Evolutionary conservation across 2,329 filamentous ascomycete species (phyloP).

Genomic region (Xylariomycetidae sp.): DNA sequence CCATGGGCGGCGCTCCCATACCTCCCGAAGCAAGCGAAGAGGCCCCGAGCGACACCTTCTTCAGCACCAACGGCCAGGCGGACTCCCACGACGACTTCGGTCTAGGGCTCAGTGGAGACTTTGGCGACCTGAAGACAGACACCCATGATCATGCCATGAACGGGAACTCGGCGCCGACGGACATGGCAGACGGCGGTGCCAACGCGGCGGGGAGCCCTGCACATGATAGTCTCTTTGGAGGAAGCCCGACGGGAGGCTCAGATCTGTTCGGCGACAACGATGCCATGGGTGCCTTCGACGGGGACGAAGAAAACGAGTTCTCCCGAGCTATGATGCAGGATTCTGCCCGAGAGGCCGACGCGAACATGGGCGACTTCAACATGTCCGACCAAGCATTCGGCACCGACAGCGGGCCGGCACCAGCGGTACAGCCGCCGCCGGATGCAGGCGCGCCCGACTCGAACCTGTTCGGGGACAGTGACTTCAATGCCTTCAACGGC

Average conservation of each 20-base stretch:
- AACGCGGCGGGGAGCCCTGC: constrained; percentile 62
- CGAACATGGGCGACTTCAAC: constrained; percentile 29
- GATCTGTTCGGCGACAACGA: constrained; percentile 77
- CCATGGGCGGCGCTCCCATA: constrained; percentile 67
- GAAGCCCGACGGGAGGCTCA: constrained; percentile 67
- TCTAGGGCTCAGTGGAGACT: constrained; percentile 27
- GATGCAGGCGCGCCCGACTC: constrained; percentile 9
- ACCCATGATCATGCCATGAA: constrained; percentile 28
- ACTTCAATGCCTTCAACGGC: constrained; percentile 9
- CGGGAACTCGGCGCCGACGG: constrained; percentile 26
- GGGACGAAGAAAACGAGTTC: constrained; percentile 82
- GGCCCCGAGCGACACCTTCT: constrained; percentile 59
- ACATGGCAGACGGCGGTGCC: constrained; percentile 37
- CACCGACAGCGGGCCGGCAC: constrained; percentile 21
- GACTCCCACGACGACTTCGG: constrained; percentile 46
- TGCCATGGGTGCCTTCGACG: constrained; percentile 58
- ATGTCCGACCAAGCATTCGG: constrained; percentile 34
- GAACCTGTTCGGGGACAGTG: constrained; percentile 10
- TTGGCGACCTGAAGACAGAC: constrained; percentile 27
- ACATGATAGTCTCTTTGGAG: constrained; percentile 76
- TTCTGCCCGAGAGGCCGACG: constrained; percentile 32
- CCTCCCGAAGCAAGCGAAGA: constrained; percentile 65
- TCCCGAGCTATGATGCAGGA: constrained; percentile 59
- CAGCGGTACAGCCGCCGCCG: constrained; percentile 19
- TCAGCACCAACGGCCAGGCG: constrained; percentile 65